Conservation (phyloP, 768 basidiomycete species). For the Suillus placidus region DNA sequence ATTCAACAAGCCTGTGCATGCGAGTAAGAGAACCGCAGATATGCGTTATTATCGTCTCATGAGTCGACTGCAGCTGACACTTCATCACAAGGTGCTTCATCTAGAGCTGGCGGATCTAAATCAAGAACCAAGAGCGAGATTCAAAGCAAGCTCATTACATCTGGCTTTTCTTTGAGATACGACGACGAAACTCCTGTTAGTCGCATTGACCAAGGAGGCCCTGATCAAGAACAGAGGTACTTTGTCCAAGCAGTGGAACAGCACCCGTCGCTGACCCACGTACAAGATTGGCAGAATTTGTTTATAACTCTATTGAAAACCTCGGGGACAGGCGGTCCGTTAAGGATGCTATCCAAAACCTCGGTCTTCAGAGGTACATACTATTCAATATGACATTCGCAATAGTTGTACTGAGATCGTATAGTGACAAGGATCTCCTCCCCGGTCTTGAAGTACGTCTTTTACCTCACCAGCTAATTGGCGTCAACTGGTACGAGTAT, state of each 20-base stretch:
- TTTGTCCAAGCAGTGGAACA: background rate
- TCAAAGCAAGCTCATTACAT: constrained; percentile 9
- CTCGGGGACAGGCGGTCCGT: constrained; percentile 55
- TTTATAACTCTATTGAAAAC: constrained; percentile 61
- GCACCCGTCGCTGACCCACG: background rate
- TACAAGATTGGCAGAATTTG: constrained; percentile 62
- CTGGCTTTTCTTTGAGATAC: constrained; percentile 49
- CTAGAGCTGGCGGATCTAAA: constrained; percentile 1
- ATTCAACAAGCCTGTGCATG: background rate
- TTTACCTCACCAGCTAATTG: constrained; percentile 75
- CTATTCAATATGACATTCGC: background rate
- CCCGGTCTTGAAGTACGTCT: constrained; percentile 72
- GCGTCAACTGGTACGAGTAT: constrained; percentile 63
- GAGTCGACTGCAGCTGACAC: background rate
- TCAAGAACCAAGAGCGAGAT: constrained; percentile 1
- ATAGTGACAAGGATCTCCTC: constrained; percentile 55
- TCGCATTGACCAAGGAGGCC: constrained; percentile 58
- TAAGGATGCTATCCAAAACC: constrained; percentile 51
- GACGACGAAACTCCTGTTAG: constrained; percentile 51
- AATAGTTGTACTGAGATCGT: constrained; percentile 10
- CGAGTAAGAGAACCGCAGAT: constrained; percentile 3
- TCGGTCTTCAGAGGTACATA: constrained; percentile 53
- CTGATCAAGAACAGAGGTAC: constrained; percentile 57
- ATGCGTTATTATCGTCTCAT: background rate
- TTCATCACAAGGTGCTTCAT: background rate